Base-by-base conservation (phyloP, 208 protist species). In the Crithidia expoeki region DNA sequence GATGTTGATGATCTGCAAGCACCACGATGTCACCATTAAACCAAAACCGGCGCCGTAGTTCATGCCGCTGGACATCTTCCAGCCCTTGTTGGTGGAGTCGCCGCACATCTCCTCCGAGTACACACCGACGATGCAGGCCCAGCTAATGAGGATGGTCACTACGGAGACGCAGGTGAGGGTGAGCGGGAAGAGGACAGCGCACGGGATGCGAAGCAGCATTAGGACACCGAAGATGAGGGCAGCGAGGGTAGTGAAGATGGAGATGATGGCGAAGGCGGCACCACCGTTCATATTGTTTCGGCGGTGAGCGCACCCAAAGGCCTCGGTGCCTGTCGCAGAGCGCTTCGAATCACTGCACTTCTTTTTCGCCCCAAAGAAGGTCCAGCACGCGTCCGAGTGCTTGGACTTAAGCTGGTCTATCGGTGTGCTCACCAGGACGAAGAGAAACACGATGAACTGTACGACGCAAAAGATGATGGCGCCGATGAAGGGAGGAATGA, bases 211-310 rank as follows among this genome's bases (percentile, higher is more conserved):
- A 7, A 69, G 4, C 9, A 80, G 25, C 74, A 84, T 77, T 10
- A 81, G 44, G 33, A 75, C 14, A n/a, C 55, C 65, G 1, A 77
- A 53, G 19, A 81, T 19, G 36, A 79, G 42, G 9, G 77, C 63
- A 16, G 70, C 63, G 17, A 86, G 49, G 7, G 76, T 81, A 11
- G 49, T 28, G 47, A 79, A 55, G 44, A 74, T 76, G 33, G 83
- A 80, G 69, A 83, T 60, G 62, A 85, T 72, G 47, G 74, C 68
- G 17, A 84, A 81, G 27, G 60, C 62, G 21, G 55, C 79, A 25
- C 49, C 74, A 47, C 21, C 61, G 46, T 60, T 72, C 74, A 84
- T 81, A 57, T 65, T 75, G 70, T 81, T 50, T 33, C 42, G 60
- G 17, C 66, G 38, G 17, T 68, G 74, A 5, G 9, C 19, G 47